Evolutionary conservation across 148 eudicot species (phyloP).

Genomic region (Heliosperma pusillum): DNA sequence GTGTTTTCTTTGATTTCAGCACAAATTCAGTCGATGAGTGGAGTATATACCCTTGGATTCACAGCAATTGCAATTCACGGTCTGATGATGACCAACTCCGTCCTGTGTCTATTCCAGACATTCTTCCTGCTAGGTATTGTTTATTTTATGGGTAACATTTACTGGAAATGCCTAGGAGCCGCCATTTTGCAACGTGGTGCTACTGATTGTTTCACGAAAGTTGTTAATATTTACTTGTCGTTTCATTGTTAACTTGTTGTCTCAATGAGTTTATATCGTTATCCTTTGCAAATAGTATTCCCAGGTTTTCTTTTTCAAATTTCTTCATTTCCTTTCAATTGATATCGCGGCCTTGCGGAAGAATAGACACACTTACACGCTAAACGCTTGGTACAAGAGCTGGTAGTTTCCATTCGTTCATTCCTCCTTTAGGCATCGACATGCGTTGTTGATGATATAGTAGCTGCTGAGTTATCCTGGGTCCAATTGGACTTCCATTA

Average conservation of each 20-base stretch:
- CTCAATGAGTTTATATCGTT: neutral
- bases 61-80: constrained; percentile 88
- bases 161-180: neutral
- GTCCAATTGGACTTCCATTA: neutral
- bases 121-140: constrained; percentile 87
- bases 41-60: constrained; percentile 97
- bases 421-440: neutral
- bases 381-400: neutral
- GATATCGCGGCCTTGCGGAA: neutral
- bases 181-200: neutral
- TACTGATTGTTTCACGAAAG: neutral
- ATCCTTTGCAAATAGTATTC: neutral
- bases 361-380: neutral
- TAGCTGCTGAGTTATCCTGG: neutral
- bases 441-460: neutral
- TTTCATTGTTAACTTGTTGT: neutral
- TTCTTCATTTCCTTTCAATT: neutral
- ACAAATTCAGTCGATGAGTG: constrained; percentile 66
- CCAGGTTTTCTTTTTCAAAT: neutral
- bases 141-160: constrained; percentile 4
- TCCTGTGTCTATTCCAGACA: constrained; percentile 77
- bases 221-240: neutral
- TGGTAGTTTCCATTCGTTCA: neutral
- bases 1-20: constrained; percentile 33
- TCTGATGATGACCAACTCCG: constrained; percentile 94